Base-by-base conservation (phyloP, 495 filamentous ascomycete genomes). In the Cercophora sp. region DNA sequence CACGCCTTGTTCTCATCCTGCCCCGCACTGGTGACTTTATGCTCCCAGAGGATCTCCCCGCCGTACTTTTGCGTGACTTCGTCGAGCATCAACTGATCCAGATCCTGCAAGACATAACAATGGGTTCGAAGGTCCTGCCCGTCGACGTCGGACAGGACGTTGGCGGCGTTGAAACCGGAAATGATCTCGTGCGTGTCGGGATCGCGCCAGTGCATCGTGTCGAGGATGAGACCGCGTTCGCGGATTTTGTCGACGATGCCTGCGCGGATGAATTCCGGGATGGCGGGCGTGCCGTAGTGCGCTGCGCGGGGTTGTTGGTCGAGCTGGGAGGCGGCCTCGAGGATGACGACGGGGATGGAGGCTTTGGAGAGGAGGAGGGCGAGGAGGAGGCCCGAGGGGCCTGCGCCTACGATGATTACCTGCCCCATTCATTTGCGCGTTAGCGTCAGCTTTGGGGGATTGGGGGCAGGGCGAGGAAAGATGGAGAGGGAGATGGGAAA, bases 301-400 rank as follows among this genome's bases (percentile, higher is more conserved):
- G 81, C 52, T 60, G 80, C 48, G 40, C 80, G 79, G 5, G 80
- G 80, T 48, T 82, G 78, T 48, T 76, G 66, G 64, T 81, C 78
- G 19, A 83, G 62, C 43, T 74, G 63, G 18, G 70, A 61, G 19
- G 72, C 70, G 2, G 73, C 72, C 50, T 85, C 80, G 26, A 83
- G 64, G 24, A 84, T 66, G 16, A 73, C 70, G 27, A 82, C 74
- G 26, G 71, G 54, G 56, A 83, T 79, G 19, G 77, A 76, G 53
- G 75, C 64, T 62, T 79, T 78, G 23, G 77, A 65, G 10, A 84
- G 74, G 15, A 84, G 68, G 13, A 84, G 62, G 3, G 70, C 71
- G 4, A 84, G 76, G 10, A 83, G 73, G 8, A 84, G 74, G 25
- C 80, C 80, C 0, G 80, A 80, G 3, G 81, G 80, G 4, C 79